These are phyloP conservation scores for Priceomyces castillae DNA, from an alignment of 805 yeast genomes.

Conservation along the genomic window DNA sequence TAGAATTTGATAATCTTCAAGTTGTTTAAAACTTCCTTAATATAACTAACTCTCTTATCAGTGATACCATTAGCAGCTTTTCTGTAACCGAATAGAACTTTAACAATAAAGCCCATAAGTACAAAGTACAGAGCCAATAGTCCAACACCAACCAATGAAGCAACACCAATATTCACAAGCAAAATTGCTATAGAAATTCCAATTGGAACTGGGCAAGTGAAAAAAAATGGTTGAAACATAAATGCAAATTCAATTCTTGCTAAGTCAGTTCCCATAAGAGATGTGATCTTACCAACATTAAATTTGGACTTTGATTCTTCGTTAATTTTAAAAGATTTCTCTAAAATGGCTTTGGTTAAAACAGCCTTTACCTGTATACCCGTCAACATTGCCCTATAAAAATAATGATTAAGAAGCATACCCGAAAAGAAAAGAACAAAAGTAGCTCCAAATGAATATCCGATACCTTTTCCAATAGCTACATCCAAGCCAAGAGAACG, in stretches of 20 bases:
- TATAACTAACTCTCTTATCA: constrained; percentile 70
- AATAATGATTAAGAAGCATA: constrained; percentile 54
- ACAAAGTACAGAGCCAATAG: constrained; percentile 51
- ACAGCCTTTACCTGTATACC: constrained; percentile 75
- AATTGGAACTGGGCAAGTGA: constrained; percentile 63
- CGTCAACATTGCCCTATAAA: constrained; percentile 55
- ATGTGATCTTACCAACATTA: constrained; percentile 70
- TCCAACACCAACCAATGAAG: constrained; percentile 69
- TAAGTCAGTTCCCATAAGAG: constrained; percentile 77
- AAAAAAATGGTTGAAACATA: constrained; percentile 62
- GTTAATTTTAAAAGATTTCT: constrained; percentile 63
- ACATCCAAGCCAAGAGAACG: constrained; percentile 23
- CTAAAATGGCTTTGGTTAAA: constrained; percentile 65
- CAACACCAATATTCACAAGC: constrained; percentile 65
- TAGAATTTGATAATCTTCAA: constrained; percentile 83
- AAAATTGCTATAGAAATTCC: constrained; percentile 63
- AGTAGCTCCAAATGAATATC: constrained; percentile 40
- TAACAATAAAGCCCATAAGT: constrained; percentile 46
- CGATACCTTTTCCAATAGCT: constrained; percentile 35
- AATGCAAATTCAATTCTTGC: constrained; percentile 76
- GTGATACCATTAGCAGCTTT: constrained; percentile 59
- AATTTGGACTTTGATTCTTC: constrained; percentile 55
- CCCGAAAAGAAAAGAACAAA: constrained; percentile 29
- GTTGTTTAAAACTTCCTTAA: constrained; percentile 75
- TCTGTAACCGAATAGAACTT: constrained; percentile 53